phyloP scores from a whole-genome alignment of 164 flowering plant species.

The Saururus chinensis region DNA sequence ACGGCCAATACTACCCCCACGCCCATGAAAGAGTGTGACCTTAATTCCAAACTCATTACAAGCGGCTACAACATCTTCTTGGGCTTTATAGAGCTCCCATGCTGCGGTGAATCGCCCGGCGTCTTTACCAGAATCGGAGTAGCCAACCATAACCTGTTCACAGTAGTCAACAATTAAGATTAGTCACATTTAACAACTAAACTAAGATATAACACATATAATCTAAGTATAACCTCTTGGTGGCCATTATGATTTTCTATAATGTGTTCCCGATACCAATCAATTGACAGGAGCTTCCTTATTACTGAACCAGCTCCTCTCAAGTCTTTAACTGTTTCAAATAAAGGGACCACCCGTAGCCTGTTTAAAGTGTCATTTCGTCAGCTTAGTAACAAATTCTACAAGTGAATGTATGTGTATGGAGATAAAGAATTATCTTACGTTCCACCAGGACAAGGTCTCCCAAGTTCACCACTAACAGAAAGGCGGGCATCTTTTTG shows the following conservation, averaged over 20 bases:
- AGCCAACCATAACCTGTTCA: constrained; percentile 94
- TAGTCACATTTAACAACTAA: neutral
- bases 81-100: constrained; percentile 96
- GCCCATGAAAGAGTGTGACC: constrained; percentile 93
- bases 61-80: constrained; percentile 90
- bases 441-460: constrained; percentile 92
- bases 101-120: constrained; percentile 96
- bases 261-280: constrained; percentile 82
- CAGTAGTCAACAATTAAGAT: neutral
- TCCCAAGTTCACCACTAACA: constrained; percentile 76
- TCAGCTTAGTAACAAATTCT: neutral
- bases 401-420: neutral
- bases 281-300: constrained; percentile 76
- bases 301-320: constrained; percentile 86
- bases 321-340: constrained; percentile 90
- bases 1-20: constrained; percentile 97
- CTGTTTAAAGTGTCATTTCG: constrained; percentile 1
- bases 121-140: constrained; percentile 94
- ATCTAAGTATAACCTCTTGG: constrained; percentile 58
- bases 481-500: constrained; percentile 95
- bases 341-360: constrained; percentile 89
- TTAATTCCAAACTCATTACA: constrained; percentile 86
- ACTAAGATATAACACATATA: no score
- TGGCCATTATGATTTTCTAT: constrained; percentile 76
- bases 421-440: constrained; percentile 21